Conservation (phyloP, 441 rosid genomes). For the Omphalea diandra region DNA sequence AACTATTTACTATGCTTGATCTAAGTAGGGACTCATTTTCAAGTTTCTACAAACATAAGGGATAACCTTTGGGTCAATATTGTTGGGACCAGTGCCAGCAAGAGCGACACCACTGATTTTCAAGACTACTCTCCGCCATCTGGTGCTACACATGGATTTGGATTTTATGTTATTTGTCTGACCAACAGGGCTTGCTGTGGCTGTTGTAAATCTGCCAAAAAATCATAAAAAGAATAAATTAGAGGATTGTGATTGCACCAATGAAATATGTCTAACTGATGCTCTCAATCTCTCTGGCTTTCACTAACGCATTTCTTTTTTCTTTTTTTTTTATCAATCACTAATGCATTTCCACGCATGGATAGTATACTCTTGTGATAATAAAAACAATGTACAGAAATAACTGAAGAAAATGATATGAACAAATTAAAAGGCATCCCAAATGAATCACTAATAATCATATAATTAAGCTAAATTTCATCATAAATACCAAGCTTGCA, state of each 20-base stretch:
- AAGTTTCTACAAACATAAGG: neutral
- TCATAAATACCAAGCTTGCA: neutral
- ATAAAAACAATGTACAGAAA: no score
- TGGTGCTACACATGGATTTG: slow-evolving; percentile 49
- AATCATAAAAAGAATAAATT: neutral
- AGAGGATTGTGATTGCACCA: neutral
- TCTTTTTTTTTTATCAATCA: no score
- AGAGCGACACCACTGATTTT: slow-evolving; percentile 86
- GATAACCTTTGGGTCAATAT: slow-evolving; percentile 79
- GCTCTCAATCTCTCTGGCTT: neutral
- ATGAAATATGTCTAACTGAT: neutral
- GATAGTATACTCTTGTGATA: neutral
- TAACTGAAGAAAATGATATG: neutral
- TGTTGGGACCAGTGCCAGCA: slow-evolving; percentile 54
- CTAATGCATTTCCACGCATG: neutral
- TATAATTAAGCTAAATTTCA: neutral
- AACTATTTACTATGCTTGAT: neutral
- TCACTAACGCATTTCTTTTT: no score
- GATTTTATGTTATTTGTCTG: slow-evolving; percentile 45
- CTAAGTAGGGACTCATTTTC: neutral
- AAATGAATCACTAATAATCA: neutral
- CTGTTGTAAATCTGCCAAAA: slow-evolving; percentile 40
- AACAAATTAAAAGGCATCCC: neutral
- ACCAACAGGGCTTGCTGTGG: slow-evolving; percentile 39
- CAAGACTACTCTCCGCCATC: slow-evolving; percentile 84